Percentiles rank a stretch among this genome's conserved stretches.
Evolutionary conservation across 805 yeast species (phyloP).

Genomic region (Yarrowia yakushimensis): DNA sequence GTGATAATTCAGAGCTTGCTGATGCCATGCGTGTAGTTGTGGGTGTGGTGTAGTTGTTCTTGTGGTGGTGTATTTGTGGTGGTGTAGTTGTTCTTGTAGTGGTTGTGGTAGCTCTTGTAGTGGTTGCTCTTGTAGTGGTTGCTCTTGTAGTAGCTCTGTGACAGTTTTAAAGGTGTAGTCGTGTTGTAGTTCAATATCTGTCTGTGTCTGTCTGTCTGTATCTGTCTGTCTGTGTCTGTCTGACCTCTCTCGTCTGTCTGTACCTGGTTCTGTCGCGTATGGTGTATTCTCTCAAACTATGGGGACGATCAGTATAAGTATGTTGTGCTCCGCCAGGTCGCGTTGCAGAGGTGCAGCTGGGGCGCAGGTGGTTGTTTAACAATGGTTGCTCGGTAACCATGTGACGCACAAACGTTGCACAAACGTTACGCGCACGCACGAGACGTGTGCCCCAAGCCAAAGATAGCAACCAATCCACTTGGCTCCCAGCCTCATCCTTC

Average conservation of each 20-base stretch:
- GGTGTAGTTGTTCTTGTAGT: background rate
- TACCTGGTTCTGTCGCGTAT: no score
- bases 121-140: no score
- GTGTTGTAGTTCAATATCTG: background rate
- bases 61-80: background rate
- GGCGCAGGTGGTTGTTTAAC: conserved; percentile 14
- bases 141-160: no score
- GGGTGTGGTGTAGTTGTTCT: background rate
- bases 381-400: conserved; percentile 13
- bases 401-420: conserved; percentile 42
- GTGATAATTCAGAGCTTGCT: background rate
- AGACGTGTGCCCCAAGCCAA: no score
- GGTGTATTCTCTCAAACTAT: no score
- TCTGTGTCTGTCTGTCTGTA: background rate
- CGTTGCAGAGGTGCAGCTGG: conserved; percentile 7
- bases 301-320: conserved; percentile 9
- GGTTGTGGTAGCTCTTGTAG: no score
- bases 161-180: no score
- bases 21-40: background rate
- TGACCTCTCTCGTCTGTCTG: no score
- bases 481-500: no score
- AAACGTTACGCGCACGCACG: background rate
- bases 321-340: conserved; percentile 30
- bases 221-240: no score
- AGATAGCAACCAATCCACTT: no score